These are phyloP conservation scores for Xerocomus brunneocitrinus DNA, from an alignment of 768 basidiomycete genomes.

Conservation along the genomic window DNA sequence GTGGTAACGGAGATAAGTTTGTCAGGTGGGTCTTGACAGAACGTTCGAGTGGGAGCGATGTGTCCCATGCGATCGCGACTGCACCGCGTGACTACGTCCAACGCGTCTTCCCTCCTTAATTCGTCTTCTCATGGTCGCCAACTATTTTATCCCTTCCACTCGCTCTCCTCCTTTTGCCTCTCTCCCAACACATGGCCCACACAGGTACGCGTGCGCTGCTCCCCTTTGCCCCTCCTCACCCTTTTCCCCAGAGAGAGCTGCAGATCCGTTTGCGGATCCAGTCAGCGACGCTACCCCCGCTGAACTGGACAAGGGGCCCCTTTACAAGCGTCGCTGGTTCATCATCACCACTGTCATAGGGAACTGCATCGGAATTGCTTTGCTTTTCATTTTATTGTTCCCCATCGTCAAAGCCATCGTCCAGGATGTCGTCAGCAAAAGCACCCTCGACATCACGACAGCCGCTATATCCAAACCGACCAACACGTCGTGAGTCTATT, in stretches of 20 bases:
- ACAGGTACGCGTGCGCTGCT: background rate
- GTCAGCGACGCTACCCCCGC: background rate
- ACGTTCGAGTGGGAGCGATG: background rate
- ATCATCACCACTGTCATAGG: slow-evolving; percentile 52
- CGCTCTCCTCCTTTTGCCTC: background rate
- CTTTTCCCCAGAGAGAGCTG: background rate
- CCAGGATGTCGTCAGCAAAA: slow-evolving; percentile 57
- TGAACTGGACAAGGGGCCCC: slow-evolving; percentile 18
- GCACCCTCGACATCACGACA: slow-evolving; percentile 48
- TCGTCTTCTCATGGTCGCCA: background rate
- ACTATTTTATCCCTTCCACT: background rate
- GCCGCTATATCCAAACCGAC: slow-evolving; percentile 49
- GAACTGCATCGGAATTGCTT: slow-evolving; percentile 50
- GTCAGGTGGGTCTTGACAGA: background rate
- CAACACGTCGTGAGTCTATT: slow-evolving; percentile 51
- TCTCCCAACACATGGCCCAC: background rate
- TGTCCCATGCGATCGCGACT: background rate
- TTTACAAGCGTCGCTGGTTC: slow-evolving; percentile 63
- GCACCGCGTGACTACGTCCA: background rate
- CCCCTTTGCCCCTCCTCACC: background rate
- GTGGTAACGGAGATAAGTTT: too few species aligned
- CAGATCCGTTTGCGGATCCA: background rate
- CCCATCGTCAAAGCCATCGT: slow-evolving; percentile 65
- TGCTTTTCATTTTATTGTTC: slow-evolving; percentile 64
- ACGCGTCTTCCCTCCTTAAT: background rate